Evolutionary conservation across 1,284 basidiomycete genomes (phyloP).

Genomic region (Tylopilus sp.): DNA sequence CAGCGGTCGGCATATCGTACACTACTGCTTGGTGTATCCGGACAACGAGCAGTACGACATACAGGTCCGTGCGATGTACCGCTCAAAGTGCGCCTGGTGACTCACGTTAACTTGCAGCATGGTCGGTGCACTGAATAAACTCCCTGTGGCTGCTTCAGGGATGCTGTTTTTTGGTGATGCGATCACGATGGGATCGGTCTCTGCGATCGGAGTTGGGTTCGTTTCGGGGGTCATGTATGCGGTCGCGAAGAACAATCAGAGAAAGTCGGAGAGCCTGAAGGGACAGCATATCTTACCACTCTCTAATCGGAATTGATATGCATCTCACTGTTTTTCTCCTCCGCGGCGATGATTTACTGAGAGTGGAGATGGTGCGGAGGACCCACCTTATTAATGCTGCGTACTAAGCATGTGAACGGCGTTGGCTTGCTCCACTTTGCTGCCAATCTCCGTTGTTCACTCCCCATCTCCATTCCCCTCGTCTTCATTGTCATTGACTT

Average conservation of each 20-base stretch:
- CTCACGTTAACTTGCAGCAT: slow-evolving; percentile 57
- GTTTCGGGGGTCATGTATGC: slow-evolving; percentile 89
- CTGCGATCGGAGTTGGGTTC: slow-evolving; percentile 87
- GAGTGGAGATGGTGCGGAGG: not conserved
- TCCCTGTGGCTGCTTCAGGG: slow-evolving; percentile 94
- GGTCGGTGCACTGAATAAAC: slow-evolving; percentile 98
- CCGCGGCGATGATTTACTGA: slow-evolving; percentile 10
- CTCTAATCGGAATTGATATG: slow-evolving; percentile 46
- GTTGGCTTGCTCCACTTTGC: not conserved
- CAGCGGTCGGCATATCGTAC: slow-evolving; percentile 96
- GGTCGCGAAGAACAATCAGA: slow-evolving; percentile 86
- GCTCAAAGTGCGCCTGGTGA: not conserved
- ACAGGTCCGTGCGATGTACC: slow-evolving; percentile 54
- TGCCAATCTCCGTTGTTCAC: not conserved
- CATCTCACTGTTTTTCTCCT: not conserved
- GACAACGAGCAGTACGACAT: slow-evolving; percentile 95
- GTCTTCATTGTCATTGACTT: slow-evolving; percentile 11
- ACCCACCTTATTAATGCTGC: slow-evolving; percentile 27
- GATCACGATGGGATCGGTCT: slow-evolving; percentile 83
- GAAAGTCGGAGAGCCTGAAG: slow-evolving; percentile 57
- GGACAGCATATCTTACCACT: slow-evolving; percentile 57
- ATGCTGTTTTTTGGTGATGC: slow-evolving; percentile 95
- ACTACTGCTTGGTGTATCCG: slow-evolving; percentile 99
- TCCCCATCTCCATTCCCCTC: slow-evolving; percentile 9
- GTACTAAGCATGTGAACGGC: no score